phyloP scores from a whole-genome alignment of 129 eudicot species.

The Artemisia tridentata region DNA sequence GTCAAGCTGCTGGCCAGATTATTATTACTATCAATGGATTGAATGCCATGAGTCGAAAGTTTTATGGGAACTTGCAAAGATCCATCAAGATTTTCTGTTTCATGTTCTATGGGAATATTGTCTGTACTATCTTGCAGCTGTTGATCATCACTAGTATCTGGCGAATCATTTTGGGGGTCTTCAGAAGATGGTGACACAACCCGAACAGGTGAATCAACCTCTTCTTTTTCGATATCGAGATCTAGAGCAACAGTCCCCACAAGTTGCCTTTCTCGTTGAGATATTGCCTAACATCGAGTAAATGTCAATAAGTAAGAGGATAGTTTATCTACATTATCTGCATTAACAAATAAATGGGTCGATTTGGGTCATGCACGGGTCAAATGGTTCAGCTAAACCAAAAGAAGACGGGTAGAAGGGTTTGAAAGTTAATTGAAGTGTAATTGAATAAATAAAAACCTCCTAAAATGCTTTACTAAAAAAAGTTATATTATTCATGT shows the following conservation, averaged over 20 bases:
- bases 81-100: slow-evolving; percentile 23
- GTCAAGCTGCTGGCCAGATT: slow-evolving; percentile 28
- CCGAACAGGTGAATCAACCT: slow-evolving; percentile 44
- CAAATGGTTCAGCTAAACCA: too few species aligned
- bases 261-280: slow-evolving; percentile 68
- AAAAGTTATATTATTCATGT: too few species aligned
- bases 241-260: slow-evolving; percentile 59
- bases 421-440: too few species aligned
- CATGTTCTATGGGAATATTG: slow-evolving; percentile 21
- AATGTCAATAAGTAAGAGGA: neutral
- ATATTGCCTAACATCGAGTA: slow-evolving; percentile 64
- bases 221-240: slow-evolving; percentile 41
- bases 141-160: slow-evolving; percentile 24
- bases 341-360: too few species aligned
- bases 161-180: slow-evolving; percentile 14
- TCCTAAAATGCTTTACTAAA: too few species aligned
- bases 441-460: too few species aligned
- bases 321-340: too few species aligned
- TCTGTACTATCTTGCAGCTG: slow-evolving; percentile 31
- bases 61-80: slow-evolving; percentile 20
- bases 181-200: slow-evolving; percentile 65
- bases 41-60: slow-evolving; percentile 2
- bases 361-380: too few species aligned
- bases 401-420: too few species aligned
- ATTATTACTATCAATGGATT: slow-evolving; percentile 7